Base-by-base conservation (phyloP, 805 yeast species). In the Candida vaughaniae region DNA sequence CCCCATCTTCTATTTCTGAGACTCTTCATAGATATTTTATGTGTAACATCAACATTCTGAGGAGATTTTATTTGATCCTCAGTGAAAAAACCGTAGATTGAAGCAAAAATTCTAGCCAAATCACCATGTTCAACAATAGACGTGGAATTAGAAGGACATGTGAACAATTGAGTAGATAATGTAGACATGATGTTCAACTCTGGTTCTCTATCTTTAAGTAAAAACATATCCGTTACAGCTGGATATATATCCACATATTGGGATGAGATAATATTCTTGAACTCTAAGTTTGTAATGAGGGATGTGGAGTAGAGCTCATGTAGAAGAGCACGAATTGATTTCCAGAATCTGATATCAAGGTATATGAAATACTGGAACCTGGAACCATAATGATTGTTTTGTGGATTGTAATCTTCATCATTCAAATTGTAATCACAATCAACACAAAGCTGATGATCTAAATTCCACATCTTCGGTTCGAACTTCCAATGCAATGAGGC, bases 241-340 rank as follows among this genome's bases (percentile, higher is more conserved):
- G 95, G 90, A 55, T 91, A 91, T 0, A 88, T 66, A 48, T 88
- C 95, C 29, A 88, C 84, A 52, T 88, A 89, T 48, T 88, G 91
- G 26, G 76, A 73, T n/a, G 84, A 80, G 27, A 85, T 63, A n/a
- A 81, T 54, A 20, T 71, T 56, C 51, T 80, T 81, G 53, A 70
- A 81, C 10, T 58, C 62, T 33, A 71, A 57, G 49, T 80, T 80
- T 10, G 86, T 76, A 12, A 86, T 78, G 41, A 87, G 59, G 0
- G 82, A 73, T 0, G 81, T 70, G 26, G 84, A 74, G 52, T 78
- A 82, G 39, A 86, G 59, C 45, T 80, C 86, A 41, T 83, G 85
- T 10, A 85, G 61, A 6, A 66, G 56, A 0, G 64, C 51, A 30
- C 95, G 67, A 4, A 82, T 61, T 0, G 73, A 55, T 51, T 79